Evolutionary conservation across 2,329 filamentous ascomycete species (phyloP), one percentile per base, ranked within the genome.

Genomic region (Ilyonectria robusta): DNA sequence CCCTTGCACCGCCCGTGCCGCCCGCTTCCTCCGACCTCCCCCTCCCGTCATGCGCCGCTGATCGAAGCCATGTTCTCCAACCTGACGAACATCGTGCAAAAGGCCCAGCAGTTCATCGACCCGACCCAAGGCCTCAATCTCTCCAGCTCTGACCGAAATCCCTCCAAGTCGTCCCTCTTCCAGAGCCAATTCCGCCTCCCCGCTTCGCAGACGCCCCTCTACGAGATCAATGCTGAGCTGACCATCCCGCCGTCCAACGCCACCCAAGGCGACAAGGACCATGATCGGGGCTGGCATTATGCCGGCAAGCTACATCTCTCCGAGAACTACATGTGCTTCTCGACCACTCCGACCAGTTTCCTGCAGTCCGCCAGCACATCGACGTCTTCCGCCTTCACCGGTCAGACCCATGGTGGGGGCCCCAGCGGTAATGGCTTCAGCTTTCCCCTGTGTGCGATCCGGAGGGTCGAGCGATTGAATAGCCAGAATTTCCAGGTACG

Each of bases 341-440:
- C 95, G 0, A 98, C 96, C 8, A 94, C 96, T 59, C 91, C 94
- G 17, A 93, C 94, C 10, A 97, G 94, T 83, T 98, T 98, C 81
- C 81, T 93, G 47, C 91, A 91, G 70, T 91, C 92, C 1, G 92
- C 95, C 17, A 97, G 91, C 79, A 90, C 92, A 21, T 91, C 90
- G 69, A 91, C 92, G 0, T 95, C 94, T 21, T 94, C 92, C 53
- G 89, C 90, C 65, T 98, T 97, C 82, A 97, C 94, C 4, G 96
- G 95, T 17, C 94, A 97, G 80, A 98, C 95, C 31, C 93, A 97
- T 78, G 94, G 96, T 66, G 94, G 93, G 23, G 23, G 96, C 0
- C 95, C 96, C 4, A 93, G 94, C 62, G 95, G 95, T 44, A 98
- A 98, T 85, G 96, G 96, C 67, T 98, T 99, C 81, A 98, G 94